Evolutionary conservation across 371 early-diverging fungal genomes (phyloP).

Genomic region (Polyrhizophydium stewartii): DNA sequence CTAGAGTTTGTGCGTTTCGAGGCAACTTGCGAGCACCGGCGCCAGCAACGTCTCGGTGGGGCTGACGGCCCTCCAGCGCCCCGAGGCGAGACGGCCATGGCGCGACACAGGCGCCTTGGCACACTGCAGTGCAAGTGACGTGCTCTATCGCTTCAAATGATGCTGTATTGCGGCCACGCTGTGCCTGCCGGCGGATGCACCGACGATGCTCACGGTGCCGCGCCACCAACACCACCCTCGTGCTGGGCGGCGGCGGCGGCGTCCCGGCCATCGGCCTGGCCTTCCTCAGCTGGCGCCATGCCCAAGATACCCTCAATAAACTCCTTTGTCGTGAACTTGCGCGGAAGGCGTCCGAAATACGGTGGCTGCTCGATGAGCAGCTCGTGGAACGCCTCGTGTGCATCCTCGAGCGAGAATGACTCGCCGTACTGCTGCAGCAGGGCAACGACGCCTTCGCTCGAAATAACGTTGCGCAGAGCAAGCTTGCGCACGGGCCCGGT

Average conservation of each 20-base stretch:
- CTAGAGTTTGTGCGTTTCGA: too few relatives aligned
- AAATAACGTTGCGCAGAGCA: slow-evolving; percentile 4
- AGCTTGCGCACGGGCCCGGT: slow-evolving; percentile 6
- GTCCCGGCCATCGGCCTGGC: neutral
- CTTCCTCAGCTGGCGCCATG: slow-evolving; percentile 9
- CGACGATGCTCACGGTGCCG: too few relatives aligned
- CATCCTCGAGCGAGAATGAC: slow-evolving; percentile 28
- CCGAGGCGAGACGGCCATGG: too few relatives aligned
- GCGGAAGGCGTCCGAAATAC: slow-evolving; percentile 23
- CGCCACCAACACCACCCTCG: too few relatives aligned
- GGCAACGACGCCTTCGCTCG: slow-evolving; percentile 25
- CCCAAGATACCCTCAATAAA: slow-evolving; percentile 38
- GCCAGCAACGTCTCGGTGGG: too few relatives aligned
- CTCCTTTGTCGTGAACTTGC: slow-evolving; percentile 23
- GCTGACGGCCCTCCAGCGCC: too few relatives aligned
- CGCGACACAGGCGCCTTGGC: too few relatives aligned
- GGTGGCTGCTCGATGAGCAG: slow-evolving; percentile 22
- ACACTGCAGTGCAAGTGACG: too few relatives aligned
- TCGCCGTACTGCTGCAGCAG: slow-evolving; percentile 45
- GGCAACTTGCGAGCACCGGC: too few relatives aligned
- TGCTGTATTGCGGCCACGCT: too few relatives aligned
- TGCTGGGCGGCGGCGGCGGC: neutral
- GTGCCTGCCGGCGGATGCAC: too few relatives aligned
- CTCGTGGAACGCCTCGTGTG: slow-evolving; percentile 23
- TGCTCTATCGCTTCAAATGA: too few relatives aligned